Base-by-base conservation (phyloP, 768 basidiomycete species). In the Kwoniella heveanensis region DNA sequence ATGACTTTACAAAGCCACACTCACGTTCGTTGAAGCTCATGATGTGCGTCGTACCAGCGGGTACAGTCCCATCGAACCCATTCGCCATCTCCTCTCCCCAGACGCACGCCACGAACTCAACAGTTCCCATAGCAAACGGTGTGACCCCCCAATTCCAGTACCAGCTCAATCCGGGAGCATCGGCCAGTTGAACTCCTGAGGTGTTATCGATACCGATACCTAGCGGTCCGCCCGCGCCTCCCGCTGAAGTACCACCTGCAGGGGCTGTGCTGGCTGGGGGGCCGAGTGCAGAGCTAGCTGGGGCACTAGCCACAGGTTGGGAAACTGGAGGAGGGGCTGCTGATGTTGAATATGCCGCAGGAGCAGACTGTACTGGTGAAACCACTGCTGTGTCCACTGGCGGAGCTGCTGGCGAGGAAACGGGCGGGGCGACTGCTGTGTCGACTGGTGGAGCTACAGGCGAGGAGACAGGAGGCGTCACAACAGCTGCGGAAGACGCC, bases 1-100 rank as follows among this genome's bases (percentile, higher is more conserved):
- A 13, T 36, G 32, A 7, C 7, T 46, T 46, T n/a, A n/a, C n/a
- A n/a, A n/a, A n/a, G n/a, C 13, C 32, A 19, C 27, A 69, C 70
- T 73, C 68, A 66, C 73, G 76, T 50, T 77, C 76, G 53, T 77
- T 77, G 67, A 75, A 75, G n/a, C 62, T 57, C 52, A 75, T 56
- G 24, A 77, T 52, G 37, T 74, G 54, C 8, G 46, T 67, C 8
- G 66, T 65, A 1, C 68, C 66, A 54, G 24, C 37, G 0, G 62
- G 55, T 24, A 50, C 39, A 21, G 52, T 57, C 15, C 49, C 44
- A 22, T 48, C 54, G 13, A 32, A 39, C 12, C 21, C 13, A 37
- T 60, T 57, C 3, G 62, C 66, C 22, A 26, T 48, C 1, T 21
- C 63, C 22, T 48, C 22, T 6, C 65, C 65, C 59, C 65, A 66